Evolutionary conservation across 1,139 yeast species (phyloP).

Genomic region (Hyphopichia wangnamkhiaoensis): DNA sequence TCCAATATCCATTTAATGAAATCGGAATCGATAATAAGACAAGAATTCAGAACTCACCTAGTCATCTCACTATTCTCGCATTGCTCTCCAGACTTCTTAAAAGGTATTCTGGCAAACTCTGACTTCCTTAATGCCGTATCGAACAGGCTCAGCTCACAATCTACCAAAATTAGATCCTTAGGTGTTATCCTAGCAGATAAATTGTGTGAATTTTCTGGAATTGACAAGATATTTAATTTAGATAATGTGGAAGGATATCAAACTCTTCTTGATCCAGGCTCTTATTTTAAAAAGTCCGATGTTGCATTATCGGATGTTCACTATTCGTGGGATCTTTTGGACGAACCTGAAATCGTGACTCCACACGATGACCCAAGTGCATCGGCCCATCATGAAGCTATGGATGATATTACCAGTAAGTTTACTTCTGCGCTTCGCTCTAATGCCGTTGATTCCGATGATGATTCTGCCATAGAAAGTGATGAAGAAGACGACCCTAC

Average conservation of each 20-base stretch:
- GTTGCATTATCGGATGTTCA: conserved; percentile 1
- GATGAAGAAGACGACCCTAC: conserved; percentile 58
- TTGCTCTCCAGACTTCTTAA: conserved; percentile 15
- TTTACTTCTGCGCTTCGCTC: neutral
- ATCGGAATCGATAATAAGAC: conserved; percentile 35
- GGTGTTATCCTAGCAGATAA: conserved; percentile 51
- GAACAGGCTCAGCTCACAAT: conserved; percentile 44
- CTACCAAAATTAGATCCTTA: conserved; percentile 40
- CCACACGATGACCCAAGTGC: neutral
- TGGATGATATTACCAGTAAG: neutral
- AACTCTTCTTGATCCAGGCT: neutral
- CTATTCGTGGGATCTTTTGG: conserved; percentile 10
- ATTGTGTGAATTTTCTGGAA: conserved; percentile 35
- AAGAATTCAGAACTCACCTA: conserved; percentile 36
- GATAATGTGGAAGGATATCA: conserved; percentile 10
- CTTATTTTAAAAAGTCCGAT: conserved; percentile 3
- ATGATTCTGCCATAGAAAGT: conserved; percentile 39
- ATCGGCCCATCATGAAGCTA: neutral
- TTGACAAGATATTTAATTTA: conserved; percentile 41
- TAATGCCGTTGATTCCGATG: conserved; percentile 7
- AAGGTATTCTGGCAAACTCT: conserved; percentile 23
- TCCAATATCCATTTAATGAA: conserved; percentile 27
- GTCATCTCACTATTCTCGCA: conserved; percentile 28
- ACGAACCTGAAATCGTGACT: conserved; percentile 7
- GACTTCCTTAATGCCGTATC: conserved; percentile 45